Base-by-base conservation (phyloP, 83 land plant species). In the Isoetes engelmannii region DNA sequence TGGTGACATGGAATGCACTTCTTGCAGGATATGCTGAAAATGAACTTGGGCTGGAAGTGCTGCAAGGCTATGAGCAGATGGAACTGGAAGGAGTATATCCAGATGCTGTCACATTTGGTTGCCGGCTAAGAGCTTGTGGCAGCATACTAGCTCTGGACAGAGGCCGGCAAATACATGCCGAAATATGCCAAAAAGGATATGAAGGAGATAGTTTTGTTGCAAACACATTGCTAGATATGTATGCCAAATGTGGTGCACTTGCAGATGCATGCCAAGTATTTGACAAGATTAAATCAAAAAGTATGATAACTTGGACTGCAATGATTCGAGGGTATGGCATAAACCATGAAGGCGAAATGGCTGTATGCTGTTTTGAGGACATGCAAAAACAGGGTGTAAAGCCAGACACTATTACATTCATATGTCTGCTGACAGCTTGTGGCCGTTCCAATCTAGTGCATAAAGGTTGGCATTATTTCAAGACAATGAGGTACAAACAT, bases 1-100 rank as follows among this genome's bases (percentile, higher is more conserved):
- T 50, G 10, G 64, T 60, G 13, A 50, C 71, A 9, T 69, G 71
- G 71, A 69, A 12, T 55, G 71, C 71, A n/a, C 71, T 69, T 20
- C 53, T 69, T 51, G 15, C 67, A 55, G 71, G 45, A 8, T 21
- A 69, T 56, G 67, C 67, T 15, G 57, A 69, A 15, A 12, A 60
- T 15, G 69, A 41, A 13, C 71, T 6, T 57, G 20, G 17, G 15
- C 10, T 37, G 67, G 69, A 69, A 37, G 41, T 43, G 44, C 13
- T 69, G 19, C 0, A 20, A n/a, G 10, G 20, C 12, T 57, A 49
- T 17, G 13, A 51, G 20, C 20, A 20, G 17, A 69, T 69, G 71
- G 42, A 54, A 51, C 37, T 28, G 0, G 37, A 28, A 28, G 37
- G 37, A 28, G 37, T 28, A 28, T 28, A 28, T 28, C 37, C 37